Evolutionary conservation across 345 rosid species (phyloP), one percentile per base, ranked within the genome.

Genomic region (Cochlearia excelsa): DNA sequence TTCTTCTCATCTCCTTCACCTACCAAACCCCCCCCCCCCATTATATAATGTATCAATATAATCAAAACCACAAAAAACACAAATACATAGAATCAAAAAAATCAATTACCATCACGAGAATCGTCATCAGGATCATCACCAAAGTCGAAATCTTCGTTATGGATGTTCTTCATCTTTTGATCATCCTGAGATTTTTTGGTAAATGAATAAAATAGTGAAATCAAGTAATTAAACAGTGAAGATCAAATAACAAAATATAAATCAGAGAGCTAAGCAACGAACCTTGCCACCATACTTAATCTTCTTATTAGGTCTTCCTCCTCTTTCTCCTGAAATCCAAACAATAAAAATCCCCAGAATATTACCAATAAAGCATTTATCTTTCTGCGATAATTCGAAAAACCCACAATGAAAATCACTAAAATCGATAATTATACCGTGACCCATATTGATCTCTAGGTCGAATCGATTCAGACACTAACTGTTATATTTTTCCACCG

Each of bases 251-350:
- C 40, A 37, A 5, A 8, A 37, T 1, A 5, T 4, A 37, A 16
- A 46, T 9, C 6, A 28, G n/a, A 46, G 4, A 6, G 26, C 49
- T 41, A 5, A 54, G 16, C 23, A 11, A 23, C 53, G 40, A 59
- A 86, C 97, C 91, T 87, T 84, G 29, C 66, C 65, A 65, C 78
- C 63, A 10, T 69, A 75, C 68, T 85, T 85, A 38, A 47, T 58
- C 75, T 82, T 85, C 72, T 91, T 91, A 74, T 65, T 77, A 2
- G 84, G 81, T 58, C 86, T 69, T 49, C 86, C 87, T 49, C 86
- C 87, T 63, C 76, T 84, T 26, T 87, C 96, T 54, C 90, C 97
- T 85, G 80, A 16, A 16, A 16, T 16, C 23, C 23, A 16, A 63
- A 57, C 29, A 49, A 11, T 60, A 67, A 60, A 37, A 37, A 1